phyloP scores from a whole-genome alignment of 2,329 filamentous ascomycete genomes.

The Ophiostoma sp. region DNA sequence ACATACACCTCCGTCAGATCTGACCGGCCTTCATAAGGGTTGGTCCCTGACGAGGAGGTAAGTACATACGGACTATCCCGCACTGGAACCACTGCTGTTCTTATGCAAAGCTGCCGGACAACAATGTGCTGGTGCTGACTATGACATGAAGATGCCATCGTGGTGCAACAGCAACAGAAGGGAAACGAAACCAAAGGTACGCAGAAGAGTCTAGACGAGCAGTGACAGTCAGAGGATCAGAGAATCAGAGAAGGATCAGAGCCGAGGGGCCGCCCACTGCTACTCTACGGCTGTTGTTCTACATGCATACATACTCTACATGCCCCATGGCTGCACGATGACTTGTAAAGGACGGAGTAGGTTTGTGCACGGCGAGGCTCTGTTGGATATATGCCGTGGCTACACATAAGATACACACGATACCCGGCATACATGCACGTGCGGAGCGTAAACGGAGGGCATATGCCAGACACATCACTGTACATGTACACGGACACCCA shows the following conservation, averaged over 20 bases:
- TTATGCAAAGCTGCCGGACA: no score
- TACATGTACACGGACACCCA: no score
- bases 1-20: not conserved
- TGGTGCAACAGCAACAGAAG: not conserved
- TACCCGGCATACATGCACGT: not conserved
- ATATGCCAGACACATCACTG: not conserved
- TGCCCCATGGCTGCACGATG: not conserved
- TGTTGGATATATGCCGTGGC: slow-evolving; percentile 4
- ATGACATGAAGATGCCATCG: not conserved
- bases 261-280: not conserved
- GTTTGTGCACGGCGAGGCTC: slow-evolving; percentile 9
- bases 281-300: slow-evolving; percentile 5
- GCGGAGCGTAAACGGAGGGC: not conserved
- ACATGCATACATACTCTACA: not conserved
- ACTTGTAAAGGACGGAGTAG: not conserved
- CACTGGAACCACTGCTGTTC: no score
- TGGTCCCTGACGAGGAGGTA: no score
- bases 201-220: not conserved
- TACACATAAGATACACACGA: not conserved
- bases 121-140: not conserved
- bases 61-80: no score
- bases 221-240: not conserved
- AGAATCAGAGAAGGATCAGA: not conserved
- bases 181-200: not conserved
- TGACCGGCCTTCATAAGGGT: no score